phyloP scores from a whole-genome alignment of 768 basidiomycete genomes.

The Infundibulicybe gibba region DNA sequence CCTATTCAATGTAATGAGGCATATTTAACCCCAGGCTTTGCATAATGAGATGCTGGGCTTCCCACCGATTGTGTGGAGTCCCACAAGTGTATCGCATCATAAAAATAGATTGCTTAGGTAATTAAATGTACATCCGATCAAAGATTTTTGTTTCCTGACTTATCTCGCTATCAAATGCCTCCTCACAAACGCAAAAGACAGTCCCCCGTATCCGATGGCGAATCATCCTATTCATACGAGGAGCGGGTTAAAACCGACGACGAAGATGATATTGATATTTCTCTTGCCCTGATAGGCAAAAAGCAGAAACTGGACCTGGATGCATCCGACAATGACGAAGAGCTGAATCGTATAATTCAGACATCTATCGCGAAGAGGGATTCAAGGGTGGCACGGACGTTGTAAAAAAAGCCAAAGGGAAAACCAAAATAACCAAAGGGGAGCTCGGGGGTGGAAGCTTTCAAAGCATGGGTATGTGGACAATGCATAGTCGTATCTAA shows the following conservation, averaged over 20 bases:
- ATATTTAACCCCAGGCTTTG: too few species aligned
- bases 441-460: constrained; percentile 93
- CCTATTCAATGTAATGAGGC: too few species aligned
- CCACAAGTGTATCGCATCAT: too few species aligned
- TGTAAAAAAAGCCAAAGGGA: constrained; percentile 75
- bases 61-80: too few species aligned
- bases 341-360: constrained; percentile 61
- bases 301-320: constrained; percentile 24
- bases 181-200: too few species aligned
- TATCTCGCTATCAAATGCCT: too few species aligned
- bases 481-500: not conserved
- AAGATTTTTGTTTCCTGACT: too few species aligned
- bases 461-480: constrained; percentile 84
- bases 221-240: not conserved
- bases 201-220: too few species aligned
- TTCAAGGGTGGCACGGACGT: constrained; percentile 72
- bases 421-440: constrained; percentile 64
- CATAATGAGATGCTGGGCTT: too few species aligned
- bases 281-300: constrained; percentile 52
- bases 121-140: too few species aligned
- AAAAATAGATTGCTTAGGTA: too few species aligned
- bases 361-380: constrained; percentile 70
- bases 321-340: constrained; percentile 50
- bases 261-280: constrained; percentile 56
- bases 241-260: constrained; percentile 3